phyloP scores from a whole-genome alignment of 2,329 filamentous ascomycete genomes.

The Penicillium sp. region DNA sequence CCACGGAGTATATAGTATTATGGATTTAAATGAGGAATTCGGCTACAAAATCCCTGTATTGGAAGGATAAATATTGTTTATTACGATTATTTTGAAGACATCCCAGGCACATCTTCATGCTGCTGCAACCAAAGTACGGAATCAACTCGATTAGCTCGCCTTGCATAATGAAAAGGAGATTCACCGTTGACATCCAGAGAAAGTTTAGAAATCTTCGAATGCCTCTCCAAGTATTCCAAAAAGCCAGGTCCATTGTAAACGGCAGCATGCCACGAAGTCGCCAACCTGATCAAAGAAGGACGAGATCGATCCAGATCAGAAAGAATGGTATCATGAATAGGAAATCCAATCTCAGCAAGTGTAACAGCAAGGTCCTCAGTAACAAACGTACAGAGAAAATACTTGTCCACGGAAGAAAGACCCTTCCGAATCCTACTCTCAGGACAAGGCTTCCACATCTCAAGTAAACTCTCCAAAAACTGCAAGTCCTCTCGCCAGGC shows the following conservation, averaged over 20 bases:
- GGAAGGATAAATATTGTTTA: neutral
- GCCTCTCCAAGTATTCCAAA: neutral
- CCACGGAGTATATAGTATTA: neutral
- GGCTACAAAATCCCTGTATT: neutral
- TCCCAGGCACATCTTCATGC: neutral
- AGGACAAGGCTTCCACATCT: neutral
- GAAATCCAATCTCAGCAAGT: neutral
- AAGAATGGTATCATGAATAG: neutral
- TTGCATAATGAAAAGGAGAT: neutral
- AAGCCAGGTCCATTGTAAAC: neutral
- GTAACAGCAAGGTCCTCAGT: neutral
- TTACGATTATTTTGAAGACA: neutral
- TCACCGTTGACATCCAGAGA: neutral
- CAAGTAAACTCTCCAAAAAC: neutral
- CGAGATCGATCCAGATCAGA: neutral
- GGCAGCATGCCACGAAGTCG: constrained; percentile 2
- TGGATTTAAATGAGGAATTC: neutral
- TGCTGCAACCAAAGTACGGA: neutral
- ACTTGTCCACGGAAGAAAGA: neutral
- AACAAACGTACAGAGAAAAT: neutral
- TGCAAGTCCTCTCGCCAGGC: neutral
- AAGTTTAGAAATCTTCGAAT: neutral
- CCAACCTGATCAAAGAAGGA: neutral
- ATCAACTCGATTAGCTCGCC: neutral
- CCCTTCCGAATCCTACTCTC: neutral